Conservation (phyloP, 106 monocot genomes). For the Xerophyta viscosa region DNA sequence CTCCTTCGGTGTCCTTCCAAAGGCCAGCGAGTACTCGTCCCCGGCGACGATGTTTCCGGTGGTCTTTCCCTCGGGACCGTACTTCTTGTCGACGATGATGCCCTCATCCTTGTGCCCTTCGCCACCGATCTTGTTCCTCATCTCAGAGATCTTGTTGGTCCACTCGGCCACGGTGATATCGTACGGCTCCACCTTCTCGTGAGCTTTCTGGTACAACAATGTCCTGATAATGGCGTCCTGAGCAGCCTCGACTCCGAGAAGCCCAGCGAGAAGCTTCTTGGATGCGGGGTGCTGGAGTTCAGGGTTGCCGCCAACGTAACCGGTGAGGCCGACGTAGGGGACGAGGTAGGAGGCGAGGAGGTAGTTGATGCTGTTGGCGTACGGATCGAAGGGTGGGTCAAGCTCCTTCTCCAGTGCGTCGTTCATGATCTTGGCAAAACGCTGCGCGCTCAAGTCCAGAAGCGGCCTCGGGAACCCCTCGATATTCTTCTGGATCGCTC, state of each 20-base stretch:
- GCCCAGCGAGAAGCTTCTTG: slow-evolving; percentile 50
- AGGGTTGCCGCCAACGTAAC: slow-evolving; percentile 48
- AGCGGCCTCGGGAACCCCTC: slow-evolving; percentile 56
- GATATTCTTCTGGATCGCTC: slow-evolving; percentile 48
- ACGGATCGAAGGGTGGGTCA: slow-evolving; percentile 60
- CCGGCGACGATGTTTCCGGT: slow-evolving; percentile 46
- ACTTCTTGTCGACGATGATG: slow-evolving; percentile 27
- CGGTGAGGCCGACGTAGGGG: slow-evolving; percentile 57
- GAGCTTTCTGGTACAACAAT: slow-evolving; percentile 28
- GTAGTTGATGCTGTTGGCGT: slow-evolving; percentile 36
- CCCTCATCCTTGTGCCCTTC: slow-evolving; percentile 64
- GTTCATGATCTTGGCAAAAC: slow-evolving; percentile 42
- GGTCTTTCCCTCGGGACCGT: slow-evolving; percentile 41
- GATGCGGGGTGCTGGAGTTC: slow-evolving; percentile 14
- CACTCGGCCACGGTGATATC: slow-evolving; percentile 47
- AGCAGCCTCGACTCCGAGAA: slow-evolving; percentile 61
- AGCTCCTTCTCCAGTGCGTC: slow-evolving; percentile 15
- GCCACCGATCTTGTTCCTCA: slow-evolving; percentile 44
- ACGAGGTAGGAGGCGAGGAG: slow-evolving; percentile 49
- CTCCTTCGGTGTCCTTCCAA: slow-evolving; percentile 41
- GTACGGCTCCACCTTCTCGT: slow-evolving; percentile 38
- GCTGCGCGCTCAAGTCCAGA: slow-evolving; percentile 39
- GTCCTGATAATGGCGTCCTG: slow-evolving; percentile 69
- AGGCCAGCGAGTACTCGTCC: slow-evolving; percentile 38
- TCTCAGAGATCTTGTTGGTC: slow-evolving; percentile 37